These are phyloP conservation scores for Hypholoma fasciculare DNA, from an alignment of 768 basidiomycete genomes.

Conservation along the genomic window DNA sequence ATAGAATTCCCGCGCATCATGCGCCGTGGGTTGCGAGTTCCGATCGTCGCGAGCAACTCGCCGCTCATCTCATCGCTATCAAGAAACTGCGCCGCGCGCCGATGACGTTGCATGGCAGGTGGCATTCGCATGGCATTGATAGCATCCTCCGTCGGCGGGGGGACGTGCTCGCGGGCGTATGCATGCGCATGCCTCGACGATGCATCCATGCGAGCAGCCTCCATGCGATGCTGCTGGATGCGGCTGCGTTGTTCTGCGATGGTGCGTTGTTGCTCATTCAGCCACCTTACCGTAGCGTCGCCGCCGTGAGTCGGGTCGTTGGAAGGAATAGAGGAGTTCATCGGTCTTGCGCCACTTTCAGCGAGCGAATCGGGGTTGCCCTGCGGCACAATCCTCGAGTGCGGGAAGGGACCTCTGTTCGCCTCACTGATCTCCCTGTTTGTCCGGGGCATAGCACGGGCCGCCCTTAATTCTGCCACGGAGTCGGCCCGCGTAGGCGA, in stretches of 20 bases:
- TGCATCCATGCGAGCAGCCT: conserved; percentile 25
- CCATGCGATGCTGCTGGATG: conserved; percentile 23
- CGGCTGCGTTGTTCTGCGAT: conserved; percentile 17
- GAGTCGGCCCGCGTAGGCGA: no score
- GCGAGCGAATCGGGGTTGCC: no score
- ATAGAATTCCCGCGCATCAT: not conserved
- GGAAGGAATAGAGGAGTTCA: no score
- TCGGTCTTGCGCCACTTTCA: no score
- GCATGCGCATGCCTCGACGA: not conserved
- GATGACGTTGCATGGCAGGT: not conserved
- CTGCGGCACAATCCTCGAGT: no score
- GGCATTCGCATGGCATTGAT: not conserved
- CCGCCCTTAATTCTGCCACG: no score
- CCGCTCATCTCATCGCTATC: not conserved
- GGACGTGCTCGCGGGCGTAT: not conserved
- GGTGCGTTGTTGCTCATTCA: not conserved
- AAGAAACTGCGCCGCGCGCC: not conserved
- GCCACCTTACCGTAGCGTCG: not conserved
- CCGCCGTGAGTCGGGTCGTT: no score
- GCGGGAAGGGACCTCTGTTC: no score
- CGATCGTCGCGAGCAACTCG: not conserved
- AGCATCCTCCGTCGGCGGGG: not conserved
- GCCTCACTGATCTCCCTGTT: no score
- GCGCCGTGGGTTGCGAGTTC: not conserved
- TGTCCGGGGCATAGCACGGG: no score